Base-by-base conservation (phyloP, 2,329 filamentous ascomycete genomes). In the Exophiala alcalophila region DNA sequence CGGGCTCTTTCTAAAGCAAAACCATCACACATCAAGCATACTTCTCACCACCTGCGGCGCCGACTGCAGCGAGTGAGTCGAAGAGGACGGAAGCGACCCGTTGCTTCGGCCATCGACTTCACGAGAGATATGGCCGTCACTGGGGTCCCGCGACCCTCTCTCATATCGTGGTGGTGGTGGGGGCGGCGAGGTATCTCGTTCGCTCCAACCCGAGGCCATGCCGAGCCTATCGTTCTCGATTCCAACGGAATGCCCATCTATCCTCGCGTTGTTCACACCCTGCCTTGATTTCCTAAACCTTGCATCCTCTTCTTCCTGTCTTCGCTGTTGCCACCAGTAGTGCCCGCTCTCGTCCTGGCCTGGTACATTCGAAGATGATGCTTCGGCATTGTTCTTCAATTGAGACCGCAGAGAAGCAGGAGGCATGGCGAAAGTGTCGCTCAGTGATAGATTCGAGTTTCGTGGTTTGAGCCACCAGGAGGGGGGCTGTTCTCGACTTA, bases 11-110 rank as follows among this genome's bases (percentile, higher is more conserved):
- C n/a, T n/a, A n/a, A n/a, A n/a, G n/a, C n/a, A n/a, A n/a, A n/a
- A n/a, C n/a, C 1, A 27, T 56, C 47, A 68, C 7, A 69, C 54
- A 59, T 69, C 65, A 54, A 70, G 54, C 67, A 70, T 70, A 51
- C 64, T 67, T 47, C 62, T 59, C 3, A 65, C 43, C 27, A 61
- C 53, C 44, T 67, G 65, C 14, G 61, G 60, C 19, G 53, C 15
- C 11, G 35, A 39, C n/a, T 45, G 34, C 9, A 45, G 30, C n/a
- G 41, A 45, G 18, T 27, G 14, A 4, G 42, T 28, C 26, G 59
- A 21, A 51, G 55, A 15, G 35, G 39, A 9, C 5, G 31, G 16
- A 8, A 16, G 19, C 15, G 24, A 24, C 4, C n/a, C 39, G 46
- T 53, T 7, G 40, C 34, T 32, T 39, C 37, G 15, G 35, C 44